These are phyloP conservation scores for Gloeostereum incarnatum DNA, from an alignment of 768 basidiomycete species.

Conservation along the genomic window DNA sequence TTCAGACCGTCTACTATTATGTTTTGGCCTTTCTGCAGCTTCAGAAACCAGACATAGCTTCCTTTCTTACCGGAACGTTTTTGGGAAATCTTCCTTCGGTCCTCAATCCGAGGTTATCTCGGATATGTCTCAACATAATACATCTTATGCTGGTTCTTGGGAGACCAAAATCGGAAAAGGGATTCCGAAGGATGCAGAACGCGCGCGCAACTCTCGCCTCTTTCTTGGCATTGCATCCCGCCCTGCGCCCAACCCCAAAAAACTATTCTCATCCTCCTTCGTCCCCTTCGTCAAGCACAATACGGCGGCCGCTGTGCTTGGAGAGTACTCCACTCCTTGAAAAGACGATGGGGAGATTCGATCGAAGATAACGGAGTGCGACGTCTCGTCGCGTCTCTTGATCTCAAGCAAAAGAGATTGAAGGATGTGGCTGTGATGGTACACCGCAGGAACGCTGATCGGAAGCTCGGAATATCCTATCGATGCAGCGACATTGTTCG, in stretches of 20 bases:
- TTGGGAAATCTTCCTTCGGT: constrained; percentile 35
- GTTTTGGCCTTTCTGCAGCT: constrained; percentile 37
- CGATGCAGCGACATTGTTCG: too few relatives aligned
- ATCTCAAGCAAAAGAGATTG: constrained; percentile 54
- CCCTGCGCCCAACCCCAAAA: constrained; percentile 44
- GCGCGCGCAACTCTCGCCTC: constrained; percentile 32
- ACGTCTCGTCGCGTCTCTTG: constrained; percentile 47
- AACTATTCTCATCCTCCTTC: constrained; percentile 54
- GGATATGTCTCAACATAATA: constrained; percentile 41
- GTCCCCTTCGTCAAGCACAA: constrained; percentile 35
- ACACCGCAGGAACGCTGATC: too few relatives aligned
- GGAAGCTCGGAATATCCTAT: too few relatives aligned
- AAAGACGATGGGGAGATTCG: constrained; percentile 42
- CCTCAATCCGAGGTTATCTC: constrained; percentile 23
- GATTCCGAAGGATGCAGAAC: constrained; percentile 33
- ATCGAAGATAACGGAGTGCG: constrained; percentile 51
- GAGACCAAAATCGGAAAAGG: constrained; percentile 18
- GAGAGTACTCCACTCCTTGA: constrained; percentile 33
- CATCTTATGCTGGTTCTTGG: constrained; percentile 35
- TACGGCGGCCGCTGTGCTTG: constrained; percentile 48
- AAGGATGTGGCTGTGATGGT: constrained; percentile 33
- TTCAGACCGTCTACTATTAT: too few relatives aligned
- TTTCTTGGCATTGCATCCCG: constrained; percentile 35
- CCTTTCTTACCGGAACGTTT: constrained; percentile 37
- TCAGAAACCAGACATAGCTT: constrained; percentile 27